These are phyloP conservation scores for Pyrenochaeta sp. DNA, from an alignment of 2,329 filamentous ascomycete species.

Conservation along the genomic window DNA sequence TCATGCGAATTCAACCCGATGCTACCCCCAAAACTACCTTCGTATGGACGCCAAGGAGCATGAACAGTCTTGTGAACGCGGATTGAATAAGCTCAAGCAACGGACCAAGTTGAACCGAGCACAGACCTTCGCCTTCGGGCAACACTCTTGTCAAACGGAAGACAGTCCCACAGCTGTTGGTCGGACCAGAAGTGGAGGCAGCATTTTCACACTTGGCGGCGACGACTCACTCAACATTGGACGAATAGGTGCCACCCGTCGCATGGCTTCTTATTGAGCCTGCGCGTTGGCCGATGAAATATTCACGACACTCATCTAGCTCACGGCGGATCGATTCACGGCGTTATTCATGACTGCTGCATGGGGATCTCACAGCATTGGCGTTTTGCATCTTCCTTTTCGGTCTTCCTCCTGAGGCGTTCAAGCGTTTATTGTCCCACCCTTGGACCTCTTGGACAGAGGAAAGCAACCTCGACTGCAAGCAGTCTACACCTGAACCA, in stretches of 20 bases:
- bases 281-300: slow-evolving; percentile 33
- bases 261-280: slow-evolving; percentile 50
- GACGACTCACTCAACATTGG: slow-evolving; percentile 42
- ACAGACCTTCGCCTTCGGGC: slow-evolving; percentile 94
- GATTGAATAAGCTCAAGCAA: slow-evolving; percentile 91
- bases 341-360: slow-evolving; percentile 48
- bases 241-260: slow-evolving; percentile 45
- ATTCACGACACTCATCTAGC: slow-evolving; percentile 41
- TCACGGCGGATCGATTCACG: slow-evolving; percentile 47
- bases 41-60: slow-evolving; percentile 96
- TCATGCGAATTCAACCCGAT: slow-evolving; percentile 76
- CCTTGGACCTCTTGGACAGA: slow-evolving; percentile 31
- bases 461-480: slow-evolving; percentile 26
- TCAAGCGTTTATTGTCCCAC: slow-evolving; percentile 45
- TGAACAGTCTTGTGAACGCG: slow-evolving; percentile 90
- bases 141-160: slow-evolving; percentile 68
- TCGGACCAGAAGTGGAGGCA: slow-evolving; percentile 43
- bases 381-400: slow-evolving; percentile 39
- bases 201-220: slow-evolving; percentile 40
- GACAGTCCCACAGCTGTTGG: slow-evolving; percentile 65
- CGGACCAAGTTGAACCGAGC: slow-evolving; percentile 85
- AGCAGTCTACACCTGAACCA: slow-evolving; percentile 26
- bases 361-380: slow-evolving; percentile 43
- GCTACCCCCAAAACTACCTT: slow-evolving; percentile 94
- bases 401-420: slow-evolving; percentile 42